Conservation (phyloP, 331 rosid species). For the Phaseolus coccineus region DNA sequence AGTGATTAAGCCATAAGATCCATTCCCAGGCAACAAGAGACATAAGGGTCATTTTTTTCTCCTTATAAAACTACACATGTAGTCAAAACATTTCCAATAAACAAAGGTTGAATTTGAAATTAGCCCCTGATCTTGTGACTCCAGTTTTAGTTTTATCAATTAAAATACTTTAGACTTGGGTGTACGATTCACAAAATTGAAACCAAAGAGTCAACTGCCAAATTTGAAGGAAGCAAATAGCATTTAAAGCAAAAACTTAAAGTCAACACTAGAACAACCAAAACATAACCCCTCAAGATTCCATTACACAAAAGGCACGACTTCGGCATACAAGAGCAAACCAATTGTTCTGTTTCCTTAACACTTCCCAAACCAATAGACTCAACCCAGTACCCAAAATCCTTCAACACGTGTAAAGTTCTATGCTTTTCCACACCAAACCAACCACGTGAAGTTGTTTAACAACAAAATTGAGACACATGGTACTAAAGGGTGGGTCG, state of each 20-base stretch:
- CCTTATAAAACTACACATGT: neutral
- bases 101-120: constrained; percentile 6
- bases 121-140: neutral
- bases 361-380: constrained; percentile 25
- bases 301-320: neutral
- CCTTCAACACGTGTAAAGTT: constrained; percentile 5
- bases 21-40: constrained; percentile 30
- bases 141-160: neutral
- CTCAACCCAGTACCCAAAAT: constrained; percentile 34
- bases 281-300: neutral
- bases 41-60: constrained; percentile 5
- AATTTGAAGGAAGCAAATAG: constrained; percentile 19
- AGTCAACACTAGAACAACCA: constrained; percentile 22
- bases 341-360: neutral
- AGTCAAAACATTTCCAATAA: constrained; percentile 8
- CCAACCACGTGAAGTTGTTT: constrained; percentile 12
- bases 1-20: neutral
- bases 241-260: neutral
- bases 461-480: constrained; percentile 2
- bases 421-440: constrained; percentile 31
- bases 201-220: constrained; percentile 24
- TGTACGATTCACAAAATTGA: constrained; percentile 14
- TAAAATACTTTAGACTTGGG: neutral
- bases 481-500: neutral
- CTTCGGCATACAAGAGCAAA: constrained; percentile 7